These are phyloP conservation scores for Globisporangium nodosum DNA, from an alignment of 352 stramenopile genomes.

Conservation along the genomic window DNA sequence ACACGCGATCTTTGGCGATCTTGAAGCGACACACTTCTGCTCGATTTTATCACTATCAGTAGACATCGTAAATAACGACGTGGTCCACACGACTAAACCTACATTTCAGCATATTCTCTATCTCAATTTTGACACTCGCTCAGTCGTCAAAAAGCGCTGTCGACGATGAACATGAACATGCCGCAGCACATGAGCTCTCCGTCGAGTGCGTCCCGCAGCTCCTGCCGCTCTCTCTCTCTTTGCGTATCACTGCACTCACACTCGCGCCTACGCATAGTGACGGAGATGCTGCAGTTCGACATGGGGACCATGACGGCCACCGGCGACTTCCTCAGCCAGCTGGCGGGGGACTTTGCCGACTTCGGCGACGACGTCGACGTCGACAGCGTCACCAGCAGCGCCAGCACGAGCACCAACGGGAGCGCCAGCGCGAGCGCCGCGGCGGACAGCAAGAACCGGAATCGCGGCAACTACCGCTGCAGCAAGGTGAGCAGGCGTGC, in stretches of 20 bases:
- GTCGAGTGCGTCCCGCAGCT: neutral
- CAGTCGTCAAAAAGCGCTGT: neutral
- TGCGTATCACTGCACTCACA: neutral
- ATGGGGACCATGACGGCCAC: constrained; percentile 43
- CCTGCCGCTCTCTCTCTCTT: neutral
- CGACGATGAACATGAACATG: neutral
- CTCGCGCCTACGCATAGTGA: constrained; percentile 13
- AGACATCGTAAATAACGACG: neutral
- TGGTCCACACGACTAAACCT: neutral
- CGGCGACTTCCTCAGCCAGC: constrained; percentile 45
- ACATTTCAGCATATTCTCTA: too few species aligned
- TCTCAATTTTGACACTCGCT: neutral
- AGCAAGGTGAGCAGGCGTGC: constrained; percentile 43
- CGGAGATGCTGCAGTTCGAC: constrained; percentile 51
- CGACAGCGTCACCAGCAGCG: neutral
- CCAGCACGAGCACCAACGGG: neutral
- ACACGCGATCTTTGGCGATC: neutral
- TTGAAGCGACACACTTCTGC: neutral
- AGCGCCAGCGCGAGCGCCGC: constrained; percentile 12
- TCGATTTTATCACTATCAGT: too few species aligned
- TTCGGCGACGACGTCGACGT: neutral
- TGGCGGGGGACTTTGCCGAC: constrained; percentile 29
- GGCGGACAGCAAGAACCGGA: constrained; percentile 58
- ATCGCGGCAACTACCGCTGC: constrained; percentile 84
- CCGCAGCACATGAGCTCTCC: neutral